Conservation (phyloP, 306 rosid genomes). For the Medicago ruthenica region DNA sequence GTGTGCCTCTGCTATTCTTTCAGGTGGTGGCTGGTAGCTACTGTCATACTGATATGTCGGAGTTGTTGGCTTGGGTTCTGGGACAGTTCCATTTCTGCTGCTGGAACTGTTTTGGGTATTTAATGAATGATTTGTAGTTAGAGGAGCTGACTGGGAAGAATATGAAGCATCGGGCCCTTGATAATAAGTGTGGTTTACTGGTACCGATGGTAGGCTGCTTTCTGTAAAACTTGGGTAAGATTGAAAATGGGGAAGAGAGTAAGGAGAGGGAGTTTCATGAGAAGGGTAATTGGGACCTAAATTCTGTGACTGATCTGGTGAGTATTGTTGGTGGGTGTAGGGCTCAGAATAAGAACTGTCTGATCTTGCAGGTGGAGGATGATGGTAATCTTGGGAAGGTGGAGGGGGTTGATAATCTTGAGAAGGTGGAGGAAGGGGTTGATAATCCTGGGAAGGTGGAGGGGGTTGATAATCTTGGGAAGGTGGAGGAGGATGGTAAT, state of each 20-base stretch:
- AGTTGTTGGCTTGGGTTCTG: constrained; percentile 60
- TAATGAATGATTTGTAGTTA: constrained; percentile 55
- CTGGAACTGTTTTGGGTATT: constrained; percentile 55
- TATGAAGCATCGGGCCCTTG: constrained; percentile 79
- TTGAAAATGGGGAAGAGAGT: constrained; percentile 77
- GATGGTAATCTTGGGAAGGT: constrained; percentile 62
- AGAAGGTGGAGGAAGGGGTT: constrained; percentile 54
- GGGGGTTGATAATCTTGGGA: constrained; percentile 58
- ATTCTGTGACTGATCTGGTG: constrained; percentile 72
- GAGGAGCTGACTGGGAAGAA: constrained; percentile 69
- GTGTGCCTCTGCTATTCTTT: constrained; percentile 94
- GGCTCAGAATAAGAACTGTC: constrained; percentile 69
- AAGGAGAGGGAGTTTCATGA: constrained; percentile 58
- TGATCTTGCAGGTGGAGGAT: constrained; percentile 63
- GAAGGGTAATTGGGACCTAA: constrained; percentile 64
- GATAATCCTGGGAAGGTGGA: background rate
- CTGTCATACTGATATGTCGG: constrained; percentile 75
- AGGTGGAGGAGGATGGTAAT: constrained; percentile 63
- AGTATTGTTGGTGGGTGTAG: constrained; percentile 69
- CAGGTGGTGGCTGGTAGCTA: constrained; percentile 85
- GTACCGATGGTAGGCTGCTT: constrained; percentile 78
- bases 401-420: constrained; percentile 21
- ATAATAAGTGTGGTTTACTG: constrained; percentile 61
- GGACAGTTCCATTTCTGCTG: constrained; percentile 59
- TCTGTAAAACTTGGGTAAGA: constrained; percentile 96